Evolutionary conservation across 2,329 filamentous ascomycete species (phyloP).

Genomic region (Fusarium sp.): DNA sequence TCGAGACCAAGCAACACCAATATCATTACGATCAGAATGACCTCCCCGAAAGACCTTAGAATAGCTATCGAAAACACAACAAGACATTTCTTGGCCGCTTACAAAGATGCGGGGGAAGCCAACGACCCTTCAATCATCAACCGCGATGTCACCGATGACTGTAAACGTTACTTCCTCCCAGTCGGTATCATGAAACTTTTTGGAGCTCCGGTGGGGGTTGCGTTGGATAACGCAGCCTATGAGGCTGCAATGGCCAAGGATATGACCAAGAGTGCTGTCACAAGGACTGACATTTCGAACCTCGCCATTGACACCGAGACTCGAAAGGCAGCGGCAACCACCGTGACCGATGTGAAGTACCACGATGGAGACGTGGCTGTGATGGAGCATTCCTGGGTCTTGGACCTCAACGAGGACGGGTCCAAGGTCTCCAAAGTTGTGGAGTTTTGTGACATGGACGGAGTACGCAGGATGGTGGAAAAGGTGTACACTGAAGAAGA

Average conservation of each 20-base stretch:
- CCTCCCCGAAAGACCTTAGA: neutral
- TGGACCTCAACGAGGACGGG: conserved; percentile 23
- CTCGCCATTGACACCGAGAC: conserved; percentile 15
- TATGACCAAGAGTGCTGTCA: conserved; percentile 2
- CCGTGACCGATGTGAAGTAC: conserved; percentile 3
- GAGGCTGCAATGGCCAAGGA: conserved; percentile 14
- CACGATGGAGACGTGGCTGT: conserved; percentile 8
- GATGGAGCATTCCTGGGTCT: conserved; percentile 26
- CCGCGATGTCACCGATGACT: conserved; percentile 20
- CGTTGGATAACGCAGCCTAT: conserved; percentile 20
- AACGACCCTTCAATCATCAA: conserved; percentile 31
- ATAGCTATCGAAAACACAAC: conserved; percentile 12
- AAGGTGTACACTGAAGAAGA: neutral
- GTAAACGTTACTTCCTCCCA: conserved; percentile 25
- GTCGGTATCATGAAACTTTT: neutral
- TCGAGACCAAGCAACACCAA: fast-evolving
- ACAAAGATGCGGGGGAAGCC: conserved; percentile 14
- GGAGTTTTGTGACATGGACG: conserved; percentile 34
- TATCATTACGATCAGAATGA: neutral
- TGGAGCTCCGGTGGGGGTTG: neutral
- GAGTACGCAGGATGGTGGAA: conserved; percentile 4
- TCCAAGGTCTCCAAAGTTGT: conserved; percentile 23
- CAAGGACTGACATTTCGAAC: conserved; percentile 3
- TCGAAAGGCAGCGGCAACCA: conserved; percentile 8
- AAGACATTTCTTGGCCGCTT: conserved; percentile 6